Evolutionary conservation across 2,329 filamentous ascomycete genomes (phyloP).

Genomic region (Metarhizium album): DNA sequence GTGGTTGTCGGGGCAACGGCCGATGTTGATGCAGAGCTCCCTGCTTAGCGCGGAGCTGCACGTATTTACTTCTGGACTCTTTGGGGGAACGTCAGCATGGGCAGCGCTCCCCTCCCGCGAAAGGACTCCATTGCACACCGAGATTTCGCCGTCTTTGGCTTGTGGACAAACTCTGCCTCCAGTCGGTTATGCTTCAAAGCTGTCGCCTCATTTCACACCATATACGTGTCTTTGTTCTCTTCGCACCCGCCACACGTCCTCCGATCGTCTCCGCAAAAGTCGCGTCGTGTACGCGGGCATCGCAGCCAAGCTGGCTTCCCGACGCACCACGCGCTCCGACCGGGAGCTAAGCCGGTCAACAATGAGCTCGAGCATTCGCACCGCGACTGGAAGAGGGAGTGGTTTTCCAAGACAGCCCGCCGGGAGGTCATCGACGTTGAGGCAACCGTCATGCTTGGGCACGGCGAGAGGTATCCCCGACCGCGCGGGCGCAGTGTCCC

Average conservation of each 20-base stretch:
- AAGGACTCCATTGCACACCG: conserved; percentile 1
- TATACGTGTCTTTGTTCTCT: neutral
- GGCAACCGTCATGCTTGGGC: conserved; percentile 3
- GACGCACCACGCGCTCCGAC: conserved; percentile 9
- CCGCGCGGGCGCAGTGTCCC: conserved; percentile 28
- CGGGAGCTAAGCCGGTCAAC: conserved; percentile 7
- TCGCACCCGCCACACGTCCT: neutral
- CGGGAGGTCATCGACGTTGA: conserved; percentile 2
- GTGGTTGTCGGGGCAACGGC: neutral
- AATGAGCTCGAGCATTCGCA: conserved; percentile 3
- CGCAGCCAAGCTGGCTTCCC: conserved; percentile 6
- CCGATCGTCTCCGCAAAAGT: neutral
- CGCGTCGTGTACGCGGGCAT: neutral
- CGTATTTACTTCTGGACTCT: neutral
- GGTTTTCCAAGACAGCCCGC: conserved; percentile 1
- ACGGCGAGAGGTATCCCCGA: conserved; percentile 3
- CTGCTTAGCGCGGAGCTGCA: neutral
- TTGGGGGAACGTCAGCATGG: neutral
- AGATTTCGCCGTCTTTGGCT: neutral
- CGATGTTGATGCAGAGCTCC: neutral
- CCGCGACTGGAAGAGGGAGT: conserved; percentile 2
- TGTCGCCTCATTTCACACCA: neutral
- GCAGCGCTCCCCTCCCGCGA: neutral
- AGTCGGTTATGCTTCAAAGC: neutral
- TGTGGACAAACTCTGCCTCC: neutral